Percentiles rank a stretch among this genome's conserved stretches.
These are phyloP conservation scores for Ochetophila trinervis DNA, from an alignment of 306 rosid species.

Conservation along the genomic window DNA sequence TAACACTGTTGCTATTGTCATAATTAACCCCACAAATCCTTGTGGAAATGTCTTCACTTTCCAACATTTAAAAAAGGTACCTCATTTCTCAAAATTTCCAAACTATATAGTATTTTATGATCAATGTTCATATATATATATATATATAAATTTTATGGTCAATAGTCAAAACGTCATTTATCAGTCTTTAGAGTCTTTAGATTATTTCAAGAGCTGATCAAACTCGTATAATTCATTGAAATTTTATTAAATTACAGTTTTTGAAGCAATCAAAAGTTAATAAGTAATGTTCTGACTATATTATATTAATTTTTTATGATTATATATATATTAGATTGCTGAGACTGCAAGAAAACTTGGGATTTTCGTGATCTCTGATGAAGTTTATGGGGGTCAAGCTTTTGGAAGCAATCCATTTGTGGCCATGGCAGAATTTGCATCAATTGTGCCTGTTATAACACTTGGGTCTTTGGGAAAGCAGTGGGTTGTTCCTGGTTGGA, in stretches of 20 bases:
- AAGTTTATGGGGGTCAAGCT: constrained; percentile 51
- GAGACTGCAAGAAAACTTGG: constrained; percentile 59
- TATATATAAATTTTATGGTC: too few relatives aligned
- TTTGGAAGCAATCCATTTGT: constrained; percentile 59
- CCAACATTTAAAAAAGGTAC: constrained; percentile 51
- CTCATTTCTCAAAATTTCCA: too few relatives aligned
- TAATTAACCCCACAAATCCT: constrained; percentile 60
- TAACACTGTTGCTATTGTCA: constrained; percentile 53
- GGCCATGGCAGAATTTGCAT: constrained; percentile 55
- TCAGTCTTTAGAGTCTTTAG: too few relatives aligned
- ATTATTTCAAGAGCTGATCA: too few relatives aligned
- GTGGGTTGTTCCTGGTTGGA: constrained; percentile 76
- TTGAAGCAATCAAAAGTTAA: too few relatives aligned
- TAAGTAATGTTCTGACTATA: too few relatives aligned
- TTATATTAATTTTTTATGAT: background rate
- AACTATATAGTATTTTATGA: too few relatives aligned
- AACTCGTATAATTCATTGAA: too few relatives aligned
- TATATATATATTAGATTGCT: constrained; percentile 36
- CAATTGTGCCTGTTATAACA: constrained; percentile 51
- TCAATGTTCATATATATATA: too few relatives aligned
- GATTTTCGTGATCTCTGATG: constrained; percentile 55
- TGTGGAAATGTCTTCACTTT: constrained; percentile 60
- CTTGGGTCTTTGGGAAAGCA: constrained; percentile 59
- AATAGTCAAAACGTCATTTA: too few relatives aligned
- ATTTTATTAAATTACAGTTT: too few relatives aligned